A percentile compares a stretch with the other conserved stretches of the same genome.
phyloP scores from a whole-genome alignment of 805 yeast species.

The Yarrowia osloensis region DNA sequence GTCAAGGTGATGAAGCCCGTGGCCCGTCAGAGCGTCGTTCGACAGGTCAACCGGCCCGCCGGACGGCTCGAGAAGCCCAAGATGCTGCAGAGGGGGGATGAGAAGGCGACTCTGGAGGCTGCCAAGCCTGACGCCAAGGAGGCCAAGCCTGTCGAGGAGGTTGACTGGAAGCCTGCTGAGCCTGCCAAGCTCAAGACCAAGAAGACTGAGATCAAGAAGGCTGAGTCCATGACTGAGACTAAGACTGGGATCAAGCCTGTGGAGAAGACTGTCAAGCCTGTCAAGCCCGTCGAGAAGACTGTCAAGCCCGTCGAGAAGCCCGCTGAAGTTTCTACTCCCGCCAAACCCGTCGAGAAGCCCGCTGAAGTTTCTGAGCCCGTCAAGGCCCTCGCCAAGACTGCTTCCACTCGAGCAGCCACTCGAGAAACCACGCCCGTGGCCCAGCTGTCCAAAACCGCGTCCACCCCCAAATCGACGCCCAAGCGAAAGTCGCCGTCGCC shows the following conservation, averaged over 20 bases:
- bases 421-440: constrained; percentile 13
- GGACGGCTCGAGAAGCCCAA: constrained; percentile 10
- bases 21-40: not conserved
- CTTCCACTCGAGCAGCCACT: not conserved
- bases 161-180: constrained; percentile 34
- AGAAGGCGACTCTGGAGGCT: not conserved
- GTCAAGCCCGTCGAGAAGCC: not conserved
- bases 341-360: not conserved
- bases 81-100: not conserved
- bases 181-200: not conserved
- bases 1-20: constrained; percentile 28
- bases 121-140: not conserved
- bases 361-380: not conserved
- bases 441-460: not conserved
- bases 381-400: not conserved
- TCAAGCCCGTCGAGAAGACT: not conserved
- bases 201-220: not conserved
- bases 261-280: not conserved
- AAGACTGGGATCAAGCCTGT: not conserved
- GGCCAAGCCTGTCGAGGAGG: not conserved
- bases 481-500: not conserved
- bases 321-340: no score
- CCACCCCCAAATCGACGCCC: not conserved
- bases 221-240: not conserved
- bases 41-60: constrained; percentile 6